Evolutionary conservation across 164 flowering plant genomes (phyloP), one percentile per base, ranked within the genome.

Genomic region (Akebia trifoliata): DNA sequence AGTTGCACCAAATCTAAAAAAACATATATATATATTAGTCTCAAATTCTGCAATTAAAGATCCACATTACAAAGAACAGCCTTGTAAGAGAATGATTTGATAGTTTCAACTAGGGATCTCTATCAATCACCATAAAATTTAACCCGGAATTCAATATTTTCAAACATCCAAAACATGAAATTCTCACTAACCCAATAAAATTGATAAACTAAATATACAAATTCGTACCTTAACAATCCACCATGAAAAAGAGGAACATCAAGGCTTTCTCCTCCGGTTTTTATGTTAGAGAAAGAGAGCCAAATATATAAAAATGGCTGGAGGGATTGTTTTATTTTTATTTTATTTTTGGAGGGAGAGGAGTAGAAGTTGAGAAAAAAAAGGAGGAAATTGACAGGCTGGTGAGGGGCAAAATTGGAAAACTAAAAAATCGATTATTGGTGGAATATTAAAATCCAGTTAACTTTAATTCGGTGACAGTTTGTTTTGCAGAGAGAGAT

Each of bases 161-260:
- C 3, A 40, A 40, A 40, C n/a, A 36, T 43, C 39, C 28, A 44
- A 54, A 32, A 0, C 3, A 18, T 39, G 10, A 18, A 39, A 20
- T 25, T 31, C 17, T 36, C n/a, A n/a, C n/a, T n/a, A n/a, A n/a
- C n/a, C n/a, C n/a, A n/a, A n/a, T n/a, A n/a, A 59, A 4, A 12
- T 1, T 28, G 15, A 34, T n/a, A n/a, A 9, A 57, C 20, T 42
- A 14, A 47, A 46, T 40, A 25, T 4, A 15, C 4, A 26, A 50
- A 20, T 24, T 34, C 2, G 17, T 62, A 71, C 76, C 76, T 74
- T 35, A 68, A 17, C 49, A 60, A 67, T 50, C 66, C 46, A 50
- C 71, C 73, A 67, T 64, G 59, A 59, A 46, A 59, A 60, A 67
- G 43, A 56, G 38, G n/a, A n/a, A 50, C 37, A 21, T 59, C 34